Evolutionary conservation across 1,139 yeast genomes (phyloP).

Genomic region (Lodderomyces pseudojiufengensis): DNA sequence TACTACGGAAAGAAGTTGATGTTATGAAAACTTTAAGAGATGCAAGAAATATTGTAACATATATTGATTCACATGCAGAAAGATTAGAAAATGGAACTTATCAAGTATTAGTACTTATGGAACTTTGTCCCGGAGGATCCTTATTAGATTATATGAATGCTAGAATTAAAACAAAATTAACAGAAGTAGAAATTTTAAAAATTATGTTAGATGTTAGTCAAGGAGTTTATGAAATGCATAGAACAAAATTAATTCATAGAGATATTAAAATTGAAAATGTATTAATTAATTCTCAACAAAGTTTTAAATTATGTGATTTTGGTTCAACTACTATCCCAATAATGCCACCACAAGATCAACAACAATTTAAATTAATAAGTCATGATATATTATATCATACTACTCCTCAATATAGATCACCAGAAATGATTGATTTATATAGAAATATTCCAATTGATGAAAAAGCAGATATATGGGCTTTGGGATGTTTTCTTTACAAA

Average conservation of each 20-base stretch:
- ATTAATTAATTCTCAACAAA: constrained; percentile 51
- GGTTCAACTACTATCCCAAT: constrained; percentile 66
- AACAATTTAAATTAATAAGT: constrained; percentile 56
- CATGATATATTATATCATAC: constrained; percentile 73
- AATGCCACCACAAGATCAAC: constrained; percentile 61
- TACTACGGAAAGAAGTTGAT: constrained; percentile 70
- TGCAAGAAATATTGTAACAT: constrained; percentile 57
- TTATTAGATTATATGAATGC: constrained; percentile 73
- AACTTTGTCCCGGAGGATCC: constrained; percentile 69
- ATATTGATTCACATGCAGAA: constrained; percentile 77
- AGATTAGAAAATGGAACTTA: constrained; percentile 53
- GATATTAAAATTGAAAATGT: constrained; percentile 82
- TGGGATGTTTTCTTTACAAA: constrained; percentile 74
- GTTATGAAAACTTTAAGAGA: constrained; percentile 68
- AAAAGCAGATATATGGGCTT: constrained; percentile 80
- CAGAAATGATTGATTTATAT: constrained; percentile 76
- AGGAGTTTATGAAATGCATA: constrained; percentile 74
- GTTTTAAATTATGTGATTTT: constrained; percentile 71
- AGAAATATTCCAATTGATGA: constrained; percentile 68
- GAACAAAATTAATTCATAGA: constrained; percentile 58
- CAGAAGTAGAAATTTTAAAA: constrained; percentile 58
- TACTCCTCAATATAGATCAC: constrained; percentile 79
- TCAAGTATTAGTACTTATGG: constrained; percentile 77
- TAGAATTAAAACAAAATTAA: constrained; percentile 58
- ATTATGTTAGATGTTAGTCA: constrained; percentile 65